These are phyloP conservation scores for Escallonia rubra DNA, from an alignment of 129 eudicot species.

Conservation along the genomic window DNA sequence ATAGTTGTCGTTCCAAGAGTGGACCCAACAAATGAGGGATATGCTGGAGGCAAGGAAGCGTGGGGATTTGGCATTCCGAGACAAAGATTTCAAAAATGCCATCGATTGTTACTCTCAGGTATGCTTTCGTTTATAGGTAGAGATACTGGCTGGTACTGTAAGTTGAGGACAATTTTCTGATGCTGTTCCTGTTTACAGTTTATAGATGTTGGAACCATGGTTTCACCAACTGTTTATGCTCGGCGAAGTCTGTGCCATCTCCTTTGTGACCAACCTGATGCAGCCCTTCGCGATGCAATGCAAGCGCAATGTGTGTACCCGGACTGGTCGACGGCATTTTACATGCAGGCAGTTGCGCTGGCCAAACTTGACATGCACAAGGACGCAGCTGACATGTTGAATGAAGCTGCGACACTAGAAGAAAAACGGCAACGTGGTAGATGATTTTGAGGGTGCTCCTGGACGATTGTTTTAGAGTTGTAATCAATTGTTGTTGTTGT, in stretches of 20 bases:
- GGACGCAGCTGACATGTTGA: constrained; percentile 91
- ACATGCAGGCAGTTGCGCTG: constrained; percentile 96
- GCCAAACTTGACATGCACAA: constrained; percentile 92
- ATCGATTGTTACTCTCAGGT: constrained; percentile 95
- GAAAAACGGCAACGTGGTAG: constrained; percentile 56
- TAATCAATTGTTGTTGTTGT: constrained; percentile 2
- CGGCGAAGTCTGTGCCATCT: constrained; percentile 87
- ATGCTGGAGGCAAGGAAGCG: constrained; percentile 96
- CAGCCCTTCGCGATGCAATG: constrained; percentile 94
- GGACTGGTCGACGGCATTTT: constrained; percentile 94
- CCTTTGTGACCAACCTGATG: constrained; percentile 85
- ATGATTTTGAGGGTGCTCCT: constrained; percentile 6
- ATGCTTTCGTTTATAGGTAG: neutral
- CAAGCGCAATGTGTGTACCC: constrained; percentile 96
- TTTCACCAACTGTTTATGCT: constrained; percentile 87
- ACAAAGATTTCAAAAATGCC: constrained; percentile 87
- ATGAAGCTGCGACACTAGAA: constrained; percentile 84
- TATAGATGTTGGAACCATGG: constrained; percentile 89
- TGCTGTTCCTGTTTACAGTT: constrained; percentile 38
- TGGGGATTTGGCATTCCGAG: constrained; percentile 90
- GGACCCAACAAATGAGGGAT: constrained; percentile 98
- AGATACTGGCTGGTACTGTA: neutral
- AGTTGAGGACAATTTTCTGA: neutral
- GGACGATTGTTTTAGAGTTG: no score
- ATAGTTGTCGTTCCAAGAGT: constrained; percentile 86